Evolutionary conservation across 2,329 filamentous ascomycete species (phyloP), one percentile per base, ranked within the genome.

Genomic region (Byssochlamys sp.): DNA sequence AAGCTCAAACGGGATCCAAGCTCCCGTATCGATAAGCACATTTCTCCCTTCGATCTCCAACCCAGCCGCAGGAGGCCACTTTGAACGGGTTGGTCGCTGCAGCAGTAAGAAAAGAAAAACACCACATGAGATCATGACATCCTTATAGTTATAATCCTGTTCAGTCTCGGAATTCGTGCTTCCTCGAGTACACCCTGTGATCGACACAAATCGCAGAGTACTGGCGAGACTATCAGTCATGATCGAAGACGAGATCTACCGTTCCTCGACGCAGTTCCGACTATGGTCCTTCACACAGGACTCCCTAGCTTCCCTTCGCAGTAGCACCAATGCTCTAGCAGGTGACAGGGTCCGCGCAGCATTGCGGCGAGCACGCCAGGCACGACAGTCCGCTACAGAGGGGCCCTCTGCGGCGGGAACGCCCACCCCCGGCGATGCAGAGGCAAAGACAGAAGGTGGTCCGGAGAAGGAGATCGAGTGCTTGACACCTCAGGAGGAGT

Each of bases 201-300:
- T n/a, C 12, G 25, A 12, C 49, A 26, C 25, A 51, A 2, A 51
- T 9, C 25, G 24, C 24, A 51, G 25, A 4, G 10, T 4, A 14
- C 24, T 24, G n/a, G 39, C 39, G 39, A 5, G 14, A 45, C 19
- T 10, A 27, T 45, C 52, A 35, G 28, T 49, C 28, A 89, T 95
- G 84, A 88, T 85, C 60, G 94, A 99, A 81, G 94, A 99, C 75
- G 89, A 90, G 64, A 81, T 91, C 57, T 99, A 97, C 75, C 86
- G 90, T 31, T 83, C 88, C 55, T 95, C 92, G 0, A 92, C 90
- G 52, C 94, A 99, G 73, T 97, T 85, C 71, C 84, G 89, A 50
- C 81, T 95, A 58, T 99, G 94, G 94, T 96, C 91, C 10, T 97
- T 92, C 75, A 90, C 90, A 0, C 83, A 86, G 2, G 75, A 84